phyloP scores from a whole-genome alignment of 148 eudicot genomes.

The Bassia scoparia region DNA sequence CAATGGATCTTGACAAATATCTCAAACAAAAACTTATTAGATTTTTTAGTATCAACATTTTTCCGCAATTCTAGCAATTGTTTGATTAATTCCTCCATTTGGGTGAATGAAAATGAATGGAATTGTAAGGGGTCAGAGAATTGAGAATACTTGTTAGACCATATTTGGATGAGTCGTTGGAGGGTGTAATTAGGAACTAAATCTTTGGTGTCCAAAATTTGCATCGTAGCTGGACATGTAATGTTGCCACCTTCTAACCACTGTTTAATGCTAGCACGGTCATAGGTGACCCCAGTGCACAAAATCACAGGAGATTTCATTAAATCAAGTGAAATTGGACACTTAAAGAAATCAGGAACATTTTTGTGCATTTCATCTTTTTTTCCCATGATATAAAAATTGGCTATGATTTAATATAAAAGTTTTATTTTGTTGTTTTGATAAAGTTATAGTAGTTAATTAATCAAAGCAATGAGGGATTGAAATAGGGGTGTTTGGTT shows the following conservation, averaged over 20 bases:
- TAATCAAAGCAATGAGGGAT: neutral
- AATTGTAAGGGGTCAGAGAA: neutral
- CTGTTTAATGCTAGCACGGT: constrained; percentile 62
- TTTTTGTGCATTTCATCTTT: constrained; percentile 48
- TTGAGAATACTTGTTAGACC: constrained; percentile 33
- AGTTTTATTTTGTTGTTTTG: too few species aligned
- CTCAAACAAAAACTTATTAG: neutral
- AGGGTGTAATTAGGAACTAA: constrained; percentile 62
- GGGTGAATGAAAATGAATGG: constrained; percentile 23
- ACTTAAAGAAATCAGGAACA: constrained; percentile 54
- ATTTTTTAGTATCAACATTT: neutral
- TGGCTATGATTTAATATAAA: too few species aligned
- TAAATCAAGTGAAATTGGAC: constrained; percentile 72
- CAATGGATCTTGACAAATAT: constrained; percentile 31
- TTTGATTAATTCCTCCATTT: constrained; percentile 26
- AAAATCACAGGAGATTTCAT: constrained; percentile 82
- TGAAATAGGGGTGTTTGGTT: neutral
- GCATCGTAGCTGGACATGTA: constrained; percentile 92
- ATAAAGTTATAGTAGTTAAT: neutral
- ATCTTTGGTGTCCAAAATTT: constrained; percentile 43
- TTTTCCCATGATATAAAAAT: constrained; percentile 39
- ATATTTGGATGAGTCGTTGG: constrained; percentile 69
- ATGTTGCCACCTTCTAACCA: constrained; percentile 75
- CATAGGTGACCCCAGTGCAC: constrained; percentile 79
- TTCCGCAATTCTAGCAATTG: constrained; percentile 5